Conservation (phyloP, 2,329 filamentous ascomycete genomes). For the Epichloe sylvatica region DNA sequence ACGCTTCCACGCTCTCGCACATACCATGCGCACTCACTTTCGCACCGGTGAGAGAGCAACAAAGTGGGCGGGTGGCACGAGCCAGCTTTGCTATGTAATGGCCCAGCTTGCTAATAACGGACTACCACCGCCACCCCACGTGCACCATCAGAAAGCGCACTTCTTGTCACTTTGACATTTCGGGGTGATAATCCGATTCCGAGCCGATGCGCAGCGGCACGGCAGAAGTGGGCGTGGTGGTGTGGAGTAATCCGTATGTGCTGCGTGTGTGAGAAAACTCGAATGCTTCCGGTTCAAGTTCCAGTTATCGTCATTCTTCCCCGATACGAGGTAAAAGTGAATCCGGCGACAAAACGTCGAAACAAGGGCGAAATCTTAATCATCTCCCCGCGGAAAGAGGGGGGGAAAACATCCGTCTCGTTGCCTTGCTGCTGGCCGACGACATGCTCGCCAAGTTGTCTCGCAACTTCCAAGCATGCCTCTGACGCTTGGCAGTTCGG, state of each 20-base stretch:
- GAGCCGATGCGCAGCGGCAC: neutral
- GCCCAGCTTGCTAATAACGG: neutral
- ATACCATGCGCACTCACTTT: neutral
- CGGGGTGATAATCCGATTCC: neutral
- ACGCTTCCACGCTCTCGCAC: neutral
- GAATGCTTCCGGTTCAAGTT: neutral
- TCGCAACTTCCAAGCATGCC: neutral
- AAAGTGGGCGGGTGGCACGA: conserved; percentile 1
- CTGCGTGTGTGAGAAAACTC: neutral
- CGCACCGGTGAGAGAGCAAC: neutral
- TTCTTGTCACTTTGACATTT: neutral
- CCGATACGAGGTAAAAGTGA: no score
- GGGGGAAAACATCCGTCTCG: no score
- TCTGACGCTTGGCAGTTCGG: neutral
- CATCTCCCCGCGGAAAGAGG: no score
- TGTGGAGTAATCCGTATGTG: neutral
- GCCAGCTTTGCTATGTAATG: neutral
- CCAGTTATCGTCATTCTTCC: neutral
- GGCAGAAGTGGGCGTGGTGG: neutral
- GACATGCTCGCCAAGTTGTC: neutral
- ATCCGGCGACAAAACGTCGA: no score
- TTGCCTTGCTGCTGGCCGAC: no score
- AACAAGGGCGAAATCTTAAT: no score
- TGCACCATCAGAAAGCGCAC: neutral
- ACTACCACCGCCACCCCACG: neutral